Percentiles rank a stretch among this genome's conserved stretches.
Evolutionary conservation across 192 early-diverging fungal species (phyloP).

Genomic region (Kappamyces sp.): DNA sequence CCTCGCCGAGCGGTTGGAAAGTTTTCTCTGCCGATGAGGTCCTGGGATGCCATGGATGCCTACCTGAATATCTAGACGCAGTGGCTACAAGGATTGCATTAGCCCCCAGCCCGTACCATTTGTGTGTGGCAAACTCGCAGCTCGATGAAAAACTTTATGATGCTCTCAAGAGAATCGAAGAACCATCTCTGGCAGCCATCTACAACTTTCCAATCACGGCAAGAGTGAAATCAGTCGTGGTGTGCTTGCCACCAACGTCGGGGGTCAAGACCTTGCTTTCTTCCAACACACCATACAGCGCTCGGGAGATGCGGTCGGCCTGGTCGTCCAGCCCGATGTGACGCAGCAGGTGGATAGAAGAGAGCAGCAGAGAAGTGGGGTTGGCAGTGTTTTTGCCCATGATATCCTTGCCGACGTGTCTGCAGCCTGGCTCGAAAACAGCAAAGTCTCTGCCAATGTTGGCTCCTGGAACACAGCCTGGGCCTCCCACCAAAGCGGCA

Average conservation of each 20-base stretch:
- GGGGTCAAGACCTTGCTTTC: conserved; percentile 70
- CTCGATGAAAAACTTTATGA: not conserved
- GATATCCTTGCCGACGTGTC: conserved; percentile 97
- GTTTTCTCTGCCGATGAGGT: conserved; percentile 40
- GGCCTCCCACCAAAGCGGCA: conserved; percentile 91
- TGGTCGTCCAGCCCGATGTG: conserved; percentile 85
- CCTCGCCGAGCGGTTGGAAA: conserved; percentile 71
- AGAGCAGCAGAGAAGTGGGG: conserved; percentile 88
- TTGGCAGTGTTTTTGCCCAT: conserved; percentile 89
- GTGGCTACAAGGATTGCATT: conserved; percentile 25
- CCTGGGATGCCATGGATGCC: not conserved
- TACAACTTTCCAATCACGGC: conserved; percentile 76
- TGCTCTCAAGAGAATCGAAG: too few relatives aligned
- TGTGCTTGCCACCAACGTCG: conserved; percentile 81
- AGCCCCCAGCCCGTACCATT: too few relatives aligned
- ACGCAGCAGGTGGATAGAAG: conserved; percentile 92
- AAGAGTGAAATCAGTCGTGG: conserved; percentile 90
- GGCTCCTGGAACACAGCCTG: conserved; percentile 93
- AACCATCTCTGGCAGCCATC: not conserved
- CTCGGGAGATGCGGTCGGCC: conserved; percentile 84
- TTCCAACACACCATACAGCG: conserved; percentile 83
- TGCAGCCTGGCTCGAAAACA: conserved; percentile 97
- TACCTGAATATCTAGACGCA: conserved; percentile 48
- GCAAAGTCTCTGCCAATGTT: conserved; percentile 97
- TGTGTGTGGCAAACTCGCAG: not conserved